Evolutionary conservation across 768 basidiomycete species (phyloP), one percentile per base, ranked within the genome.

Genomic region (Russula earlei): DNA sequence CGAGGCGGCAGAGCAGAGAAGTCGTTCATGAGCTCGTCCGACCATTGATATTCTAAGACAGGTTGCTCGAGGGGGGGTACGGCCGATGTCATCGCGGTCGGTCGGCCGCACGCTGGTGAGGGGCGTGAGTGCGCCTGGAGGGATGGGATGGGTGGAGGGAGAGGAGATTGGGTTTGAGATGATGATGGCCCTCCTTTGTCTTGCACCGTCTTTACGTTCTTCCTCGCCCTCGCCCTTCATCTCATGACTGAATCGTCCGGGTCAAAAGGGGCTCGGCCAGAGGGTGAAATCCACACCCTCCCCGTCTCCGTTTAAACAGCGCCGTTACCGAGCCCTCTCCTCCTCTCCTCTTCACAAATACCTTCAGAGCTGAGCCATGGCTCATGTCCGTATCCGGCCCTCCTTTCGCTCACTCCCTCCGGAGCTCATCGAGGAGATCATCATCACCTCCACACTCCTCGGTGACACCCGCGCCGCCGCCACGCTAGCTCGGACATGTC

Each of bases 401-500:
- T 52, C 56, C 40, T 25, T 57, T n/a, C 11, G 1, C 11, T 51
- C 48, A 1, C 59, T 69, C n/a, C 67, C 74, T 1, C 47, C 65
- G 0, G 74, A 75, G 55, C 60, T 75, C 40, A 55, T 69, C 48
- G 71, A 73, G 48, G 62, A 65, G 45, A 67, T 72, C 47, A 62
- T 75, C 46, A 59, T 68, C 24, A 49, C 51, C 34, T 43, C 66
- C 17, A 58, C 67, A 4, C 61, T 56, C 9, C 49, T 63, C 27
- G 64, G 68, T 3, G 62, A 61, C 52, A 68, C 67, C 24, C 47
- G 55, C 12, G 60, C 68, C 27, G 62, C 70, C 37, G 52, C 74
- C 11, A 57, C 67, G 12, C 62, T 72, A 43, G 60, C 71, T 14
- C 68, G 67, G 62, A 70, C 74, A 25, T 74, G 69, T 58, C 62